These are phyloP conservation scores for Coemansia sp. DNA, from an alignment of 192 early-diverging fungal genomes.

Conservation along the genomic window DNA sequence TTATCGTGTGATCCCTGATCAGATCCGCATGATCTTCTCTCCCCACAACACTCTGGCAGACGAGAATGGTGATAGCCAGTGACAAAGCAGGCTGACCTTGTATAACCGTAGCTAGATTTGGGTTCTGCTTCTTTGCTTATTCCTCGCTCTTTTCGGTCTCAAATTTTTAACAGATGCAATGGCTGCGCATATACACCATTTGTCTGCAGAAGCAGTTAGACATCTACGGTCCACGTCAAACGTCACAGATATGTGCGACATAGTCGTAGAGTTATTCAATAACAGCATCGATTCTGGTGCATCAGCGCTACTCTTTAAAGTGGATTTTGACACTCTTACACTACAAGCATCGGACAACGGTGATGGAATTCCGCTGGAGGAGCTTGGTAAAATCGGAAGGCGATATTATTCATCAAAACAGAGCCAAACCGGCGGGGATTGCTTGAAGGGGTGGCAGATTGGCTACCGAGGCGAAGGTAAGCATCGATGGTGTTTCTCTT, in stretches of 20 bases:
- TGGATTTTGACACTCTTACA: constrained; percentile 16
- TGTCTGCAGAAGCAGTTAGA: constrained; percentile 13
- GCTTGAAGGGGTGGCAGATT: not conserved
- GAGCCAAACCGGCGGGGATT: not conserved
- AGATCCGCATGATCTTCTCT: no score
- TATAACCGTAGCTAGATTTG: no score
- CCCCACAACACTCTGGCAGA: no score
- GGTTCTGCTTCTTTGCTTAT: no score
- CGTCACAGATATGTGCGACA: constrained; percentile 28
- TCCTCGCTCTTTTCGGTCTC: no score
- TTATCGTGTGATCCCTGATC: no score
- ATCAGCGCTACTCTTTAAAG: constrained; percentile 23
- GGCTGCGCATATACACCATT: constrained; percentile 5
- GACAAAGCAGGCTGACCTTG: no score
- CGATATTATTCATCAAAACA: constrained; percentile 36
- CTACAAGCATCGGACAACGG: constrained; percentile 39
- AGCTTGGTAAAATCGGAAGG: constrained; percentile 23
- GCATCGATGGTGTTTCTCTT: not conserved
- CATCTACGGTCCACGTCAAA: constrained; percentile 27
- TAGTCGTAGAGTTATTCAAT: constrained; percentile 29
- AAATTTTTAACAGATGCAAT: not conserved
- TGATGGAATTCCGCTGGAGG: constrained; percentile 16
- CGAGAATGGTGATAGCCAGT: no score
- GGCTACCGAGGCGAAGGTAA: constrained; percentile 44
- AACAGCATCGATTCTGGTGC: constrained; percentile 48